Evolutionary conservation across 2,329 filamentous ascomycete species (phyloP), one percentile per base, ranked within the genome.

Genomic region (Diplodia mutila): DNA sequence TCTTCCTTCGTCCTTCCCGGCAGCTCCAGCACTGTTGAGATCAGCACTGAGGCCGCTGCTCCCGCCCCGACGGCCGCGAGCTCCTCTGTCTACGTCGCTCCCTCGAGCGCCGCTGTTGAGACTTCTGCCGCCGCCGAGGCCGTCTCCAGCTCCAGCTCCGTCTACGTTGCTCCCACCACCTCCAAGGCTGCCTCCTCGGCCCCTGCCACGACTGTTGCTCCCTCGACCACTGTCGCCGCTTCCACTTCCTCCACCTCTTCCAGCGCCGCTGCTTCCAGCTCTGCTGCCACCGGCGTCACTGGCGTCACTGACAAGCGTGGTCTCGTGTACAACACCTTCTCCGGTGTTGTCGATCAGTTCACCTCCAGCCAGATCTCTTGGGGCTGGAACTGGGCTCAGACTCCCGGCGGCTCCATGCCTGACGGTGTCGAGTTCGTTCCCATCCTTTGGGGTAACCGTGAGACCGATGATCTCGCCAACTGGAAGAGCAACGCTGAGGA

Each of bases 361-460:
- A 70, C 78, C 54, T 73, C 71, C 65, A 73, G 73, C 49, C 77
- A 78, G 65, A 81, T 85, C 72, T 75, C 76, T 39, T 90, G 88
- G 88, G 82, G 78, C 49, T 89, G 89, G 83, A 90, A 90, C 84
- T 91, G 89, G 89, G 86, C 78, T 64, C 82, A 83, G 59, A 70
- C 70, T 21, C 74, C 82, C 34, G 75, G 78, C 67, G 78, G 78
- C 32, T 77, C 84, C 11, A 75, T 80, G 64, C 68, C 73, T 9
- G 71, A 73, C 25, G 74, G 74, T 54, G 72, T 87, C 71, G 82
- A 84, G 75, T 92, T 81, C 78, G 83, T 89, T 59, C 89, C 90
- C 69, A 89, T 87, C 79, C 85, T 91, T 57, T 90, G 88, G 89
- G 84, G 86, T 65, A 76, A 83, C 66, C 66, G 59, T n/a, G 71